A percentile compares a stretch with the other conserved stretches of the same genome.
Conservation (phyloP, 1,284 basidiomycete genomes). For the Phellopilus nigrolimitatus region DNA sequence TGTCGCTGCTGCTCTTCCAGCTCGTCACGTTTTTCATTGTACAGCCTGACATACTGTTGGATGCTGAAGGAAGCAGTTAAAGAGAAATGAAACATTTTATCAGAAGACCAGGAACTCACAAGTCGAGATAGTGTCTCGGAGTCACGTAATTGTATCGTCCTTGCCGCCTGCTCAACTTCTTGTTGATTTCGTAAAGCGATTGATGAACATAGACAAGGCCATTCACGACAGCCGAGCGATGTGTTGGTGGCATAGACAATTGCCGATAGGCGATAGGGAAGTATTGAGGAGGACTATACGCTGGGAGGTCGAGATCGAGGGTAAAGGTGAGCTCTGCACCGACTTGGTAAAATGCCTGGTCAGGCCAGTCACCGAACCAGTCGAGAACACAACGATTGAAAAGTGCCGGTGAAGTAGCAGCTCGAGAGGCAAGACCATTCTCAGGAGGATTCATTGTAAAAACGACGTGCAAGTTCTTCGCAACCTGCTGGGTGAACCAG, state of each 20-base stretch:
- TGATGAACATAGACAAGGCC: slow-evolving; percentile 92
- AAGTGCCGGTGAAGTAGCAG: slow-evolving; percentile 94
- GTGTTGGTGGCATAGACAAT: slow-evolving; percentile 74
- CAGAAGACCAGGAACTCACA: slow-evolving; percentile 65
- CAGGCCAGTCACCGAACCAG: slow-evolving; percentile 99
- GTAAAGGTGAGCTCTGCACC: slow-evolving; percentile 92
- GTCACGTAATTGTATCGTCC: slow-evolving; percentile 97
- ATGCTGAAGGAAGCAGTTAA: slow-evolving; percentile 53
- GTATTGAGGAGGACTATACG: slow-evolving; percentile 69
- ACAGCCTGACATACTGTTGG: slow-evolving; percentile 95
- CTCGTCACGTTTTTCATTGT: slow-evolving; percentile 97
- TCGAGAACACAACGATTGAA: slow-evolving; percentile 98
- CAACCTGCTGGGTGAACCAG: slow-evolving; percentile 97
- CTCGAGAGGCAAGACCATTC: slow-evolving; percentile 90
- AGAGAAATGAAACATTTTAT: slow-evolving; percentile 20
- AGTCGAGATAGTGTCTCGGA: slow-evolving; percentile 96
- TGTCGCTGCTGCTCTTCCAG: slow-evolving; percentile 99
- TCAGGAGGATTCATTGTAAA: slow-evolving; percentile 99
- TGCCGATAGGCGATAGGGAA: slow-evolving; percentile 90
- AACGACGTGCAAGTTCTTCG: slow-evolving; percentile 94
- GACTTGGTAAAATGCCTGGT: slow-evolving; percentile 96
- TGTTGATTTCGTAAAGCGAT: slow-evolving; percentile 86
- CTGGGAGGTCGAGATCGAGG: slow-evolving; percentile 82
- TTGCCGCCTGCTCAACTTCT: slow-evolving; percentile 84
- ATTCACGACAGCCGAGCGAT: slow-evolving; percentile 88